Evolutionary conservation across 2,329 filamentous ascomycete genomes (phyloP).

Genomic region (Penicillium sp.): DNA sequence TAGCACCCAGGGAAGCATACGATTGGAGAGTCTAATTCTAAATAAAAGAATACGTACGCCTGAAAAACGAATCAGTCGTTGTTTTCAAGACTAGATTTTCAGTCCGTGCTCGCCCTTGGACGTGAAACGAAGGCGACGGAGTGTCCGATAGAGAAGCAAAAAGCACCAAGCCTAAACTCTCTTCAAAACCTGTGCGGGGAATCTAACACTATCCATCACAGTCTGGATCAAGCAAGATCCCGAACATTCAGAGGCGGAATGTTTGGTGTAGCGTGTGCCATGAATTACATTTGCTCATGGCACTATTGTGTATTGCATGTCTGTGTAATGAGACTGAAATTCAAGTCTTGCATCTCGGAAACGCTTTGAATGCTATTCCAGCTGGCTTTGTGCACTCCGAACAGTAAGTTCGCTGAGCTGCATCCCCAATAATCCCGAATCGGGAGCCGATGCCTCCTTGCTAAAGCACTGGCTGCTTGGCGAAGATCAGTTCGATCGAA

Average conservation of each 20-base stretch:
- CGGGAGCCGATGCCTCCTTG: slow-evolving; percentile 16
- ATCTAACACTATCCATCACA: background rate
- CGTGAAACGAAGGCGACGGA: background rate
- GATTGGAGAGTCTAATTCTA: background rate
- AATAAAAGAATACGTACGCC: background rate
- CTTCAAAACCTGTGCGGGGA: background rate
- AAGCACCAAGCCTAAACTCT: background rate
- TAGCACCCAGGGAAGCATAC: background rate
- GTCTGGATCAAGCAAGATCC: slow-evolving; percentile 6
- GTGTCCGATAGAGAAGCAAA: background rate
- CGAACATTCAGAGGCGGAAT: slow-evolving; percentile 5
- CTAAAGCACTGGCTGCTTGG: slow-evolving; percentile 19
- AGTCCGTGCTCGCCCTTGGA: background rate
- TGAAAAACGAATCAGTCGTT: background rate
- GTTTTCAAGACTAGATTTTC: background rate
- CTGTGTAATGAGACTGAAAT: slow-evolving; percentile 6
- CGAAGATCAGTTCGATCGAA: slow-evolving; percentile 11
- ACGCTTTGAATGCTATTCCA: background rate
- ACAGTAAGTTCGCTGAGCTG: slow-evolving; percentile 1
- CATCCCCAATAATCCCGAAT: slow-evolving; percentile 10
- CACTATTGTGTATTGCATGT: background rate
- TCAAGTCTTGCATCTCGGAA: background rate
- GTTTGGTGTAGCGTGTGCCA: slow-evolving; percentile 3
- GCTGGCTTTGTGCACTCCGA: slow-evolving; percentile 10
- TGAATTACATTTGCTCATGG: slow-evolving; percentile 1